phyloP scores from a whole-genome alignment of 1,284 basidiomycete species.

The Ustilago hordei region DNA sequence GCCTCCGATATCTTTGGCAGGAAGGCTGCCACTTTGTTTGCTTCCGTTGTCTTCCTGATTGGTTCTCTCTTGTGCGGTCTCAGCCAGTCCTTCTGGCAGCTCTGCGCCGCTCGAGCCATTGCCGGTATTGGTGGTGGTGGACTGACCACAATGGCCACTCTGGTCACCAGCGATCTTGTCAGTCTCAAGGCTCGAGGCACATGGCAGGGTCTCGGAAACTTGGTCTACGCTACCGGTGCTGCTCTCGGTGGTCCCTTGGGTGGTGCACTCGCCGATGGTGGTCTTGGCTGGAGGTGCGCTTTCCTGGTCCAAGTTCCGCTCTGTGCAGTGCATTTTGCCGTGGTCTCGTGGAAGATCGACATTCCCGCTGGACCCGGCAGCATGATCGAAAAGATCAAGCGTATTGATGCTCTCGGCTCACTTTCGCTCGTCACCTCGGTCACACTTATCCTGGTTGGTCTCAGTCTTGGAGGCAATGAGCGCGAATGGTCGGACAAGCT shows the following conservation, averaged over 20 bases:
- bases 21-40: conserved; percentile 66
- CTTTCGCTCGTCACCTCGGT: conserved; percentile 69
- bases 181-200: conserved; percentile 71
- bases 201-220: conserved; percentile 70
- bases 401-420: conserved; percentile 70
- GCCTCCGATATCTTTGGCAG: conserved; percentile 68
- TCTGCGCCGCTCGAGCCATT: conserved; percentile 70
- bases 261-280: conserved; percentile 61
- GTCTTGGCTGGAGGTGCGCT: conserved; percentile 66
- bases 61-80: conserved; percentile 67
- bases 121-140: conserved; percentile 72
- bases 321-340: conserved; percentile 69
- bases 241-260: conserved; percentile 67
- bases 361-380: conserved; percentile 70
- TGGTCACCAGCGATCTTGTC: conserved; percentile 71
- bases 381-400: conserved; percentile 70
- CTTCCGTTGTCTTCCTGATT: conserved; percentile 63
- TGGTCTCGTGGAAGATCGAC: conserved; percentile 70
- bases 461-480: conserved; percentile 68
- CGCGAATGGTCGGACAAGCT: conserved; percentile 61
- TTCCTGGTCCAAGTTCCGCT: conserved; percentile 70
- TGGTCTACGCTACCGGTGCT: conserved; percentile 68
- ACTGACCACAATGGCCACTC: conserved; percentile 71
- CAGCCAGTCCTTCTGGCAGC: conserved; percentile 63
- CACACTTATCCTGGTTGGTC: conserved; percentile 67